These are phyloP conservation scores for Calocera cornea DNA, from an alignment of 768 basidiomycete species.

Conservation along the genomic window DNA sequence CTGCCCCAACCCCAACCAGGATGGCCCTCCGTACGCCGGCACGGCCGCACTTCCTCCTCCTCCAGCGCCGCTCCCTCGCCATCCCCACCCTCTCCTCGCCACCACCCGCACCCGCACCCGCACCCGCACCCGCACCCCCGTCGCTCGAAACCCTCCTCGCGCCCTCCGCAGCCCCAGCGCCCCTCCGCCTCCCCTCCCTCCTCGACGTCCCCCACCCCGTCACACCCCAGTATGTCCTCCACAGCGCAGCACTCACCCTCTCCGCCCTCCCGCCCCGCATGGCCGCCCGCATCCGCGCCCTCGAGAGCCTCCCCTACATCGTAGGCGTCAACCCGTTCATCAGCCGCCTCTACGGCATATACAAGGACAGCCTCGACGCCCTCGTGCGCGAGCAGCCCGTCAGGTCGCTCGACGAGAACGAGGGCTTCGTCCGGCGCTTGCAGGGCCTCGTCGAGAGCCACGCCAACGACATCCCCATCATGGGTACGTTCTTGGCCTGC, in stretches of 20 bases:
- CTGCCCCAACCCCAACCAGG: neutral
- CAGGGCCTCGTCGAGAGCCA: conserved; percentile 60
- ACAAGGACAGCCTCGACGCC: conserved; percentile 54
- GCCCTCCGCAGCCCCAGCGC: conserved; percentile 38
- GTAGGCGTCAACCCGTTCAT: conserved; percentile 83
- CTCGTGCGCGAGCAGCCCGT: conserved; percentile 56
- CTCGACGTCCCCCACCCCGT: conserved; percentile 65
- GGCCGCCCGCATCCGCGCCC: conserved; percentile 55
- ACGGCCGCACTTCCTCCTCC: conserved; percentile 25
- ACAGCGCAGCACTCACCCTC: conserved; percentile 60
- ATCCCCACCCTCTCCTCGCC: conserved; percentile 24
- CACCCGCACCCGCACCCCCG: neutral
- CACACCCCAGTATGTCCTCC: conserved; percentile 52
- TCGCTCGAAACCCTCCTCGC: neutral
- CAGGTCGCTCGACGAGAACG: conserved; percentile 54
- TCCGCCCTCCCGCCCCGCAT: conserved; percentile 66
- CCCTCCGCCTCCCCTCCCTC: conserved; percentile 57
- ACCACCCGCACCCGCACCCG: conserved; percentile 17
- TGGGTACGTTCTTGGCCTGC: conserved; percentile 32
- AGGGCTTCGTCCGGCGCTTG: conserved; percentile 51
- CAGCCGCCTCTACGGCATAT: conserved; percentile 52
- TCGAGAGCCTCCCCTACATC: conserved; percentile 71
- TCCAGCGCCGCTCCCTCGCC: conserved; percentile 21
- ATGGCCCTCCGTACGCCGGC: conserved; percentile 23
- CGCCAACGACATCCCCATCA: conserved; percentile 75